These are phyloP conservation scores for Paramyrothecium sp. DNA, from an alignment of 2,329 filamentous ascomycete species.

Conservation along the genomic window DNA sequence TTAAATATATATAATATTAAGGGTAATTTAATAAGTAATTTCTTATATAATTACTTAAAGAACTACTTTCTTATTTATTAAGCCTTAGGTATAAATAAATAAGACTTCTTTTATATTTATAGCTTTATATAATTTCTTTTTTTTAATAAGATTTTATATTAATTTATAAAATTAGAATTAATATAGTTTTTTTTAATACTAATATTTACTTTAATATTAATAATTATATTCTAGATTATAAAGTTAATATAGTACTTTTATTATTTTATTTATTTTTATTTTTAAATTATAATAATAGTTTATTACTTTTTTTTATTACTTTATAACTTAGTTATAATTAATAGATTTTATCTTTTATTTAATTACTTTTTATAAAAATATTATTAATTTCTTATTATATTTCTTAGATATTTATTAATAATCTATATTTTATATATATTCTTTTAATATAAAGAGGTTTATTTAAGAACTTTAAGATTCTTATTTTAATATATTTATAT, in stretches of 20 bases:
- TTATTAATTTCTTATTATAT: background rate
- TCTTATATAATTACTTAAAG: no score
- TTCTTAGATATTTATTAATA: background rate
- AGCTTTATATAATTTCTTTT: no score
- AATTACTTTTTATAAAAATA: background rate
- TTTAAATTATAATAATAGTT: background rate
- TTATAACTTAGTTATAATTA: no score
- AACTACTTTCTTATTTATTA: background rate
- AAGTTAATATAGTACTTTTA: background rate
- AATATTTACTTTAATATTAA: no score
- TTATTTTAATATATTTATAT: background rate
- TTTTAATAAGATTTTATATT: no score
- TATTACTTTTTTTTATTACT: background rate
- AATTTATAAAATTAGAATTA: no score
- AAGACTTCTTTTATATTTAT: no score
- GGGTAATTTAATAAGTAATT: background rate
- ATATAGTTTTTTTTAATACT: no score
- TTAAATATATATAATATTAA: background rate
- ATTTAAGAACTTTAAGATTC: no score
- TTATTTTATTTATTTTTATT: no score
- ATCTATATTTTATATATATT: background rate
- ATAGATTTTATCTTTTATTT: background rate
- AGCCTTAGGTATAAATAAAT: background rate
- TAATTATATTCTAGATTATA: no score
- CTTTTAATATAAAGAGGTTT: no score